These are phyloP conservation scores for Sporothrix curviconia DNA, from an alignment of 2,329 filamentous ascomycete species.

Conservation along the genomic window DNA sequence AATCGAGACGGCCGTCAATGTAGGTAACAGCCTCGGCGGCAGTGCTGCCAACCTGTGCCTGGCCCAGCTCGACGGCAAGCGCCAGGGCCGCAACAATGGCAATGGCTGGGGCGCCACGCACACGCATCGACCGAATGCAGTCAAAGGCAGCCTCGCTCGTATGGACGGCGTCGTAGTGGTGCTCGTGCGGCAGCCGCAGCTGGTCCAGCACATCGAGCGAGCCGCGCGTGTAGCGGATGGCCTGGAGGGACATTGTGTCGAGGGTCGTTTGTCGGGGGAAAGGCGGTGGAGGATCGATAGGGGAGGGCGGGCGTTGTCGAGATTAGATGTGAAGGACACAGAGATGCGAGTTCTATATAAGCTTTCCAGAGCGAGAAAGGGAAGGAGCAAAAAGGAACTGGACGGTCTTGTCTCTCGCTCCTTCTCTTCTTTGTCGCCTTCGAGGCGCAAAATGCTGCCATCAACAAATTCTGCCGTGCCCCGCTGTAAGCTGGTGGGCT, in stretches of 20 bases:
- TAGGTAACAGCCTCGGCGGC: conserved; percentile 58
- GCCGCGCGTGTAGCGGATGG: conserved; percentile 69
- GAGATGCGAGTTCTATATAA: no score
- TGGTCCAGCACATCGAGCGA: conserved; percentile 74
- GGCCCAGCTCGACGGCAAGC: conserved; percentile 73
- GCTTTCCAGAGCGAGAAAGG: neutral
- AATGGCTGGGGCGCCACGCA: conserved; percentile 84
- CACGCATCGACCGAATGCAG: conserved; percentile 73
- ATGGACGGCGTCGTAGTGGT: conserved; percentile 67
- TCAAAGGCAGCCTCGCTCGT: conserved; percentile 72
- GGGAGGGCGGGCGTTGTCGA: conserved; percentile 17
- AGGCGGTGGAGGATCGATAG: no score
- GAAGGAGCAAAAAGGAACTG: neutral
- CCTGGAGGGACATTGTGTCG: conserved; percentile 50
- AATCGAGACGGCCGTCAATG: conserved; percentile 72
- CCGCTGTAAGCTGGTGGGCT: neutral
- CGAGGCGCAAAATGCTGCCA: neutral
- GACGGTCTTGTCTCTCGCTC: neutral
- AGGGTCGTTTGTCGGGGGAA: no score
- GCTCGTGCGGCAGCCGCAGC: conserved; percentile 72
- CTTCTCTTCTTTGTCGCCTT: neutral
- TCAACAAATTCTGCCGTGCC: conserved; percentile 12
- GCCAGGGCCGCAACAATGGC: conserved; percentile 93
- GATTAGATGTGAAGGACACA: neutral
- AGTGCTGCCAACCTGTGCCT: conserved; percentile 29